phyloP scores from a whole-genome alignment of 2,329 filamentous ascomycete genomes.

The Lasiodiplodia citricola region DNA sequence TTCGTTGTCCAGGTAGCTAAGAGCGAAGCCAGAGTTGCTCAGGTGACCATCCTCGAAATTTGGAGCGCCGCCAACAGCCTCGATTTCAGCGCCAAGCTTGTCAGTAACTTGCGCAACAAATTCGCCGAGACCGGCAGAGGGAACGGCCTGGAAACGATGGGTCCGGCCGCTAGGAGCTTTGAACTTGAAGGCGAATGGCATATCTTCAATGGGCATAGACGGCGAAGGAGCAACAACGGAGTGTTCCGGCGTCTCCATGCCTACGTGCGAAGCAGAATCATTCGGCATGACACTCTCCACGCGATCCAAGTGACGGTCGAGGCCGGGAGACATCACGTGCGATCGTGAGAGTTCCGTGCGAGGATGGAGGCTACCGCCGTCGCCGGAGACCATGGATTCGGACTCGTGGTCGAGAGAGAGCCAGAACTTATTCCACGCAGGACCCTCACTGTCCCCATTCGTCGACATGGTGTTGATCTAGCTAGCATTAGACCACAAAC shows the following conservation, averaged over 20 bases:
- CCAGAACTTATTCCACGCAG: slow-evolving; percentile 99
- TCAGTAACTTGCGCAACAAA: slow-evolving; percentile 77
- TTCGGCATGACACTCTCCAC: slow-evolving; percentile 88
- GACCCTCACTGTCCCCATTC: slow-evolving; percentile 85
- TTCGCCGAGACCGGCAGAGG: slow-evolving; percentile 78
- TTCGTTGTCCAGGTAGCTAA: slow-evolving; percentile 96
- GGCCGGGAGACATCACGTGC: slow-evolving; percentile 79
- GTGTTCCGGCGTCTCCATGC: slow-evolving; percentile 75
- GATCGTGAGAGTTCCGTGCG: slow-evolving; percentile 73
- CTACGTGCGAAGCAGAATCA: slow-evolving; percentile 93
- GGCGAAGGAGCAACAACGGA: slow-evolving; percentile 66
- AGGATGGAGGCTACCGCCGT: slow-evolving; percentile 74
- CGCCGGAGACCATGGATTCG: slow-evolving; percentile 94
- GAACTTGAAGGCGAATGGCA: slow-evolving; percentile 97
- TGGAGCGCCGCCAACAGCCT: slow-evolving; percentile 81
- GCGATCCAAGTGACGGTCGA: slow-evolving; percentile 67
- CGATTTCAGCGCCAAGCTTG: slow-evolving; percentile 85
- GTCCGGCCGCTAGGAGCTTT: slow-evolving; percentile 95
- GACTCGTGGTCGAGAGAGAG: slow-evolving; percentile 92
- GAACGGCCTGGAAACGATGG: slow-evolving; percentile 84
- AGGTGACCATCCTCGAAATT: slow-evolving; percentile 79
- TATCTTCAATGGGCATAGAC: slow-evolving; percentile 63
- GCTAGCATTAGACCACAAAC: slow-evolving; percentile 7
- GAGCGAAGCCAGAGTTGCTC: slow-evolving; percentile 78
- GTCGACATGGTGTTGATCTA: slow-evolving; percentile 88